phyloP scores from a whole-genome alignment of 148 eudicot genomes.

The Heliosperma pusillum region DNA sequence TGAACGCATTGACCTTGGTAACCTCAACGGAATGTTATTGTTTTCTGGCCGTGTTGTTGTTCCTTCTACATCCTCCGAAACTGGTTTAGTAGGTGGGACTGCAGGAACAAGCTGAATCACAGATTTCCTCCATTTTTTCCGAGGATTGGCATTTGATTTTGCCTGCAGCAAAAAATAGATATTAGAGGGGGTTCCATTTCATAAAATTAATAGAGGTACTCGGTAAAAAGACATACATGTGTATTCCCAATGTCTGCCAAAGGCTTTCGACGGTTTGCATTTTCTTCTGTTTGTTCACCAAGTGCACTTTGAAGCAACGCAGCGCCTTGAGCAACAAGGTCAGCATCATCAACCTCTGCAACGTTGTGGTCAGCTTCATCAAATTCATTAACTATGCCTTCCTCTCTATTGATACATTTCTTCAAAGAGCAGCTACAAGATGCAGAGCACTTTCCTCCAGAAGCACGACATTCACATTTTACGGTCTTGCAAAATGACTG shows the following conservation, averaged over 20 bases:
- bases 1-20: conserved; percentile 77
- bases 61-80: conserved; percentile 37
- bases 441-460: conserved; percentile 44
- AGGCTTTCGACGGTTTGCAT: conserved; percentile 55
- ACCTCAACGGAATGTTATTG: conserved; percentile 47
- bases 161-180: conserved; percentile 34
- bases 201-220: background rate
- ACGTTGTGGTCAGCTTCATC: conserved; percentile 15
- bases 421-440: conserved; percentile 56
- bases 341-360: conserved; percentile 13
- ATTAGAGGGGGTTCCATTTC: background rate
- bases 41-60: conserved; percentile 33
- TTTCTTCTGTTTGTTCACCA: conserved; percentile 38
- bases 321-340: conserved; percentile 81
- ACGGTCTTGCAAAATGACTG: conserved; percentile 67
- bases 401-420: conserved; percentile 67
- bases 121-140: conserved; percentile 86
- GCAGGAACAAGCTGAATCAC: conserved; percentile 67
- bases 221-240: conserved; percentile 32
- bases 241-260: conserved; percentile 88
- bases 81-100: conserved; percentile 36
- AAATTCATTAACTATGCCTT: conserved; percentile 3
- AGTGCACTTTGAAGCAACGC: conserved; percentile 68
- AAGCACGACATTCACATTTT: conserved; percentile 77
- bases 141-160: conserved; percentile 50